Base-by-base conservation (phyloP, 345 rosid species). In the Ceriops decandra region DNA sequence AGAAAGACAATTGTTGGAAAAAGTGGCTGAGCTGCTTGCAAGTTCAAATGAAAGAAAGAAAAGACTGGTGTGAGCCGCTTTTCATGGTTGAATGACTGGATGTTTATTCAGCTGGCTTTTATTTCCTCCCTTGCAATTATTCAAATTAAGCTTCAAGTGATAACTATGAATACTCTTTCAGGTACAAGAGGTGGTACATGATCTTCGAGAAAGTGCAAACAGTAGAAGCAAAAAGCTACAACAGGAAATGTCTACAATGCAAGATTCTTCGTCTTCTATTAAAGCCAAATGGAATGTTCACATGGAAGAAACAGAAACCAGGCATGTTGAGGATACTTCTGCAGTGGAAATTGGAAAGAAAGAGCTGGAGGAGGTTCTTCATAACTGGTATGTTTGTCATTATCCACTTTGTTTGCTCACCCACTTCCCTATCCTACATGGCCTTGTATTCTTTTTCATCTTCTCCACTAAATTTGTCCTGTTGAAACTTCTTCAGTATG, bases 211-310 rank as follows among this genome's bases (percentile, higher is more conserved):
- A 70, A 86, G 87, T 67, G 81, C 95, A 72, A 85, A 87, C 79
- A 78, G 84, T 75, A 87, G 86, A 90, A 92, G 95, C 38, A 78
- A 62, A 64, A 84, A 83, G 49, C 71, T 95, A 70, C 99, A 88
- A 75, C 83, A 86, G 78, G 99, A 92, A 83, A 90, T 90, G 96
- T 87, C 91, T 60, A 88, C 95, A 20, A 87, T 95, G 99, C 90
- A 91, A 74, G 92, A 84, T 66, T 86, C 93, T 61, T 83, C 97
- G 38, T 85, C 83, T 49, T 83, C 88, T 19, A 80, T 92, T 76
- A 90, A 88, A 82, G 72, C 82, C 7, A 85, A 92, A 80, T 95
- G 99, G 99, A 86, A 62, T 3, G 42, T 72, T 61, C 98, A 95
- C 83, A 86, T 92, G 97, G 85, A 84, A 76, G 86, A 73, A 77